phyloP scores from a whole-genome alignment of 495 filamentous ascomycete species.

The Clohesyomyces aquaticus region DNA sequence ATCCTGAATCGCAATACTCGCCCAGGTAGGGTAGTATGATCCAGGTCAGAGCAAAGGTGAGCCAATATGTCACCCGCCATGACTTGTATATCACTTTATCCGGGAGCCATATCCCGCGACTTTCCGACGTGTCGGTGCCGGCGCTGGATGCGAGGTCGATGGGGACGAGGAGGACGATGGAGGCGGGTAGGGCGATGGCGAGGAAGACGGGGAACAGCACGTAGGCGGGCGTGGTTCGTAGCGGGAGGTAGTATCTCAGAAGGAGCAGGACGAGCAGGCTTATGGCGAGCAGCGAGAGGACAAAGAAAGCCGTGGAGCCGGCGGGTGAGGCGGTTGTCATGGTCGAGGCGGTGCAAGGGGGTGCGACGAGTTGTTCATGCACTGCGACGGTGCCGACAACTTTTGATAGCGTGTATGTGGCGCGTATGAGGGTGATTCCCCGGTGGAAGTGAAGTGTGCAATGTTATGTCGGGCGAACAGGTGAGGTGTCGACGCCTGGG shows the following conservation, averaged over 20 bases:
- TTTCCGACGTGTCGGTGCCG: slow-evolving; percentile 65
- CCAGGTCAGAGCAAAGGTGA: slow-evolving; percentile 95
- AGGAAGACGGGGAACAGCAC: slow-evolving; percentile 92
- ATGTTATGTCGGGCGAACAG: no score
- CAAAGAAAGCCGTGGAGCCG: slow-evolving; percentile 74
- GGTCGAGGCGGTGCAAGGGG: no score
- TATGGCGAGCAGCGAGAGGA: slow-evolving; percentile 70
- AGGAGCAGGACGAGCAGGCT: slow-evolving; percentile 78
- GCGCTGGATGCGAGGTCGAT: slow-evolving; percentile 92
- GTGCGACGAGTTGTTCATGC: no score
- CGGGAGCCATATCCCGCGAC: slow-evolving; percentile 69
- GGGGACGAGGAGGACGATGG: slow-evolving; percentile 91
- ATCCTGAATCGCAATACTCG: slow-evolving; percentile 91
- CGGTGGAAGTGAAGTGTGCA: no score
- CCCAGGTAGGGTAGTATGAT: slow-evolving; percentile 90
- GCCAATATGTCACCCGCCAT: slow-evolving; percentile 95
- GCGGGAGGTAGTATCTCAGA: slow-evolving; percentile 82
- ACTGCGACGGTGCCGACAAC: no score
- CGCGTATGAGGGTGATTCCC: no score
- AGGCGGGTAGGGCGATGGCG: slow-evolving; percentile 86
- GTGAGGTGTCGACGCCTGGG: no score
- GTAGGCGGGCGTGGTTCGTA: slow-evolving; percentile 88
- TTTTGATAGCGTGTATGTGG: no score
- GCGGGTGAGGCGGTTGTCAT: slow-evolving; percentile 50
- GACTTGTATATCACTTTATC: slow-evolving; percentile 72